phyloP scores from a whole-genome alignment of 805 yeast genomes.

The Pichia phayaonensis region DNA sequence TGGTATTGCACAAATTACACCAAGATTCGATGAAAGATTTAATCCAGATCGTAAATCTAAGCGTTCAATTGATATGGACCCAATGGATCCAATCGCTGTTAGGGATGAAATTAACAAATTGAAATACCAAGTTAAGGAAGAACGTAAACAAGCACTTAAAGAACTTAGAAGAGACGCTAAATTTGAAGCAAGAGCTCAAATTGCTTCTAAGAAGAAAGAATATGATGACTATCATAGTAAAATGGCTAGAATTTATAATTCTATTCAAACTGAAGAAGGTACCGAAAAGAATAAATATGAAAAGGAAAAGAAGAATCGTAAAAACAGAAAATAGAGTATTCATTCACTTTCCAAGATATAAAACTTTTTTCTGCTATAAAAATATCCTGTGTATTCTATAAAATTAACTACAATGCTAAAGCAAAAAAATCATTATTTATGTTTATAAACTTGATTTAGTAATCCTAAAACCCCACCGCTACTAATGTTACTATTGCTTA shows the following conservation, averaged over 20 bases:
- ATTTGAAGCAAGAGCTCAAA: constrained; percentile 81
- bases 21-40: constrained; percentile 91
- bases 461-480: constrained; percentile 38
- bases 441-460: constrained; percentile 70
- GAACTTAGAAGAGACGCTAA: constrained; percentile 85
- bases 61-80: constrained; percentile 11
- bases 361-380: neutral
- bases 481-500: constrained; percentile 12
- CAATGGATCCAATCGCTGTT: constrained; percentile 70
- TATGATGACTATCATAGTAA: constrained; percentile 79
- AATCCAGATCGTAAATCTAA: constrained; percentile 86
- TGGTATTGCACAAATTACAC: constrained; percentile 78
- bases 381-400: neutral
- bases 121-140: constrained; percentile 81
- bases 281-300: constrained; percentile 90
- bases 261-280: constrained; percentile 90
- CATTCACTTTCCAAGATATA: neutral
- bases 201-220: constrained; percentile 65
- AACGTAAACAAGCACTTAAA: constrained; percentile 77
- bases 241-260: constrained; percentile 79
- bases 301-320: constrained; percentile 64
- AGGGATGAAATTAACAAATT: constrained; percentile 80
- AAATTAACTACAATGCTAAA: neutral
- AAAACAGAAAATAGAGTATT: constrained; percentile 24
- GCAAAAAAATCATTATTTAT: constrained; percentile 14